A percentile compares a stretch with the other conserved stretches of the same genome.
These are phyloP conservation scores for Colletotrichum somersetense DNA, from an alignment of 2,329 filamentous ascomycete genomes.

Conservation along the genomic window DNA sequence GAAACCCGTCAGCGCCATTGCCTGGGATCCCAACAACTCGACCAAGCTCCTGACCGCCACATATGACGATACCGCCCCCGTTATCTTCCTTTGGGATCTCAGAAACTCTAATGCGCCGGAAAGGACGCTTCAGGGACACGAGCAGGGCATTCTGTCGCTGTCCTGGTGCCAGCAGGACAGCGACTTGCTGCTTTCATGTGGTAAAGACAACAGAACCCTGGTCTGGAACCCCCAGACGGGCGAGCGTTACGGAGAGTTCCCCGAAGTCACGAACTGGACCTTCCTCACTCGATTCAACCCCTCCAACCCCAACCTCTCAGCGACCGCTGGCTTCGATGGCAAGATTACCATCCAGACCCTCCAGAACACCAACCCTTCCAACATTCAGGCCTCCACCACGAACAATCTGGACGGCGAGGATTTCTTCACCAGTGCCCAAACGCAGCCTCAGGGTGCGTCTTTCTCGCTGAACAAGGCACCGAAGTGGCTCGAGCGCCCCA, in stretches of 20 bases:
- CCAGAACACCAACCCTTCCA: conserved; percentile 88
- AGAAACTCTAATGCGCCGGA: conserved; percentile 97
- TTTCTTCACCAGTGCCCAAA: conserved; percentile 95
- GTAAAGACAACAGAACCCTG: conserved; percentile 95
- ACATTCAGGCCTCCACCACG: conserved; percentile 75
- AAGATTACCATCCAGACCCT: conserved; percentile 95
- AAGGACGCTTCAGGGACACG: conserved; percentile 88
- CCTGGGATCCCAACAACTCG: conserved; percentile 96
- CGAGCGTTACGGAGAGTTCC: conserved; percentile 89
- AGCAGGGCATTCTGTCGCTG: conserved; percentile 91
- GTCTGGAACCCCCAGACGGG: conserved; percentile 97
- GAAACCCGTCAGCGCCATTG: conserved; percentile 94
- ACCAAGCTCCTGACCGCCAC: conserved; percentile 96
- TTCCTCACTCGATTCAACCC: conserved; percentile 97
- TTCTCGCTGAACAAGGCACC: conserved; percentile 90
- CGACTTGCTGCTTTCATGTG: conserved; percentile 89
- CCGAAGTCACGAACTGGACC: conserved; percentile 99
- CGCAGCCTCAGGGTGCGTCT: conserved; percentile 88
- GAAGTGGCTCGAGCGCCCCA: conserved; percentile 88
- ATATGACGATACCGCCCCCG: conserved; percentile 86
- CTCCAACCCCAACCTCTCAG: conserved; percentile 89
- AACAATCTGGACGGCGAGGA: conserved; percentile 88
- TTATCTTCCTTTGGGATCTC: conserved; percentile 94
- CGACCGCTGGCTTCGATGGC: conserved; percentile 96
- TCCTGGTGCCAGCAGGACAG: conserved; percentile 96